Conservation (phyloP, 768 basidiomycete species). For the Chiua virens region DNA sequence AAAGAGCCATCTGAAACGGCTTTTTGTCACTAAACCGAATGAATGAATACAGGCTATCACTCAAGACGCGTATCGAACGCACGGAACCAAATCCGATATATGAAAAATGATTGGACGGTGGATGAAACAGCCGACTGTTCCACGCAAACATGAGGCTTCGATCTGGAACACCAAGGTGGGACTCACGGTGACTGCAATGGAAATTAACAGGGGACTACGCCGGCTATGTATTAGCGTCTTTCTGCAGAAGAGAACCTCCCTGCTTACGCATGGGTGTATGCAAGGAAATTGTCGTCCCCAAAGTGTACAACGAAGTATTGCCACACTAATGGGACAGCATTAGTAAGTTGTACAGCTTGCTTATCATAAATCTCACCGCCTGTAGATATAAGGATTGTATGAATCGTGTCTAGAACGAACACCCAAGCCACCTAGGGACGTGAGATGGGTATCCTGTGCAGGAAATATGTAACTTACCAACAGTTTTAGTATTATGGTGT, state of each 20-base stretch:
- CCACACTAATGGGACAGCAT: constrained; percentile 16
- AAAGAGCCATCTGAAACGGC: constrained; percentile 19
- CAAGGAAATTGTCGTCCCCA: constrained; percentile 14
- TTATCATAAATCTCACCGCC: constrained; percentile 13
- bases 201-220: constrained; percentile 19
- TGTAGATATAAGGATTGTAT: constrained; percentile 14
- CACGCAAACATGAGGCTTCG: constrained; percentile 11
- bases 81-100: constrained; percentile 25
- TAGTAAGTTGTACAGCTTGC: neutral
- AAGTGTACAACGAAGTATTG: constrained; percentile 24
- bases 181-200: constrained; percentile 23
- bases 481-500: constrained; percentile 11
- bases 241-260: constrained; percentile 4
- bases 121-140: constrained; percentile 19
- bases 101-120: constrained; percentile 26
- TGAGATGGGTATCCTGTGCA: neutral
- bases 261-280: constrained; percentile 19
- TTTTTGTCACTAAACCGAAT: constrained; percentile 8
- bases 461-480: constrained; percentile 7
- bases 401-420: constrained; percentile 19
- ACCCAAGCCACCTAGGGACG: constrained; percentile 19
- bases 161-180: neutral
- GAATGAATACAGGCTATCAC: neutral
- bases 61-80: constrained; percentile 5
- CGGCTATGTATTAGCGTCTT: constrained; percentile 2